Evolutionary conservation across 257 asterid genomes (phyloP).

Genomic region (Solanum bulbocastanum): DNA sequence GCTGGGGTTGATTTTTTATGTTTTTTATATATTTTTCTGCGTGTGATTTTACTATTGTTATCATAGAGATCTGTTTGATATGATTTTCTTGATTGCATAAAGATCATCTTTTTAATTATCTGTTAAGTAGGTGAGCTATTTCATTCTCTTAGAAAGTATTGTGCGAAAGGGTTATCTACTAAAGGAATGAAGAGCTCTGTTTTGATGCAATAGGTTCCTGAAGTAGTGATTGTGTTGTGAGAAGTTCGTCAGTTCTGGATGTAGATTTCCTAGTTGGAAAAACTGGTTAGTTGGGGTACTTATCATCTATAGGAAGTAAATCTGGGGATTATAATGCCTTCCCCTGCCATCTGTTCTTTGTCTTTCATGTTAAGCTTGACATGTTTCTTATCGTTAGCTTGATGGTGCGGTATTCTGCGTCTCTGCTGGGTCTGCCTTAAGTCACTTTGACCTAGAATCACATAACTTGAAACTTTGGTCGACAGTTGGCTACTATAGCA

Average conservation of each 20-base stretch:
- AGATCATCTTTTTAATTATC: background rate
- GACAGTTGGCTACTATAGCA: background rate
- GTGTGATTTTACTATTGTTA: background rate
- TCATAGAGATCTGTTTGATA: constrained; percentile 1
- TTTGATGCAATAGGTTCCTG: background rate
- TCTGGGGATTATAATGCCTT: background rate
- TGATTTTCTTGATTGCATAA: background rate
- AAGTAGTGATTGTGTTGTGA: background rate
- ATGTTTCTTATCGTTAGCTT: background rate
- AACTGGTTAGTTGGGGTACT: background rate
- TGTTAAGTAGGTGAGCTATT: background rate
- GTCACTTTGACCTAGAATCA: background rate
- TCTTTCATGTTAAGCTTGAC: background rate
- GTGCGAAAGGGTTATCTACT: background rate
- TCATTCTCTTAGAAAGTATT: background rate
- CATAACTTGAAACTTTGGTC: background rate
- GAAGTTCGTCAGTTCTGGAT: background rate
- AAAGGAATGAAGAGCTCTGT: background rate
- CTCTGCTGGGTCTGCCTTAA: background rate
- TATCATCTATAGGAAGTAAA: background rate
- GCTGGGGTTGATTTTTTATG: background rate
- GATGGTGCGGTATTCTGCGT: background rate
- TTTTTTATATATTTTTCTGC: background rate
- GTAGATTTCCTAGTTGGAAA: background rate
- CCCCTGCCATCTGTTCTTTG: background rate